Conservation (phyloP, 441 rosid species). For the Aleurites moluccanus region DNA sequence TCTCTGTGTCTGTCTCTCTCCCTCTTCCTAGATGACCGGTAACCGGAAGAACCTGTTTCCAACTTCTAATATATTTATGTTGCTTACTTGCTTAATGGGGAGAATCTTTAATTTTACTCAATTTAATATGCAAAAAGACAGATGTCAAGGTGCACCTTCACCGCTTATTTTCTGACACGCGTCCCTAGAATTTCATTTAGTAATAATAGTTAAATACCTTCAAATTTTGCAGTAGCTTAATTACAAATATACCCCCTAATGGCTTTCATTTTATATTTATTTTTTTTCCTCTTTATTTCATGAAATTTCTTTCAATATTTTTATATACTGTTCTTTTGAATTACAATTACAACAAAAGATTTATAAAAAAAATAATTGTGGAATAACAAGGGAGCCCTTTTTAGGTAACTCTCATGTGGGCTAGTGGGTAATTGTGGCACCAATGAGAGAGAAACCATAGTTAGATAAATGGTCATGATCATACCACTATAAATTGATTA, state of each 20-base stretch:
- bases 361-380: not conserved
- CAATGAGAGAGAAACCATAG: not conserved
- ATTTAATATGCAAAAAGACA: not conserved
- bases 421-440: constrained; percentile 7
- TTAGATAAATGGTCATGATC: constrained; percentile 15
- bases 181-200: not conserved
- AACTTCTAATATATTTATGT: not conserved
- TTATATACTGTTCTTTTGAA: too few relatives aligned
- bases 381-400: not conserved
- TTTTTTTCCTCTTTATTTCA: too few relatives aligned
- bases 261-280: too few relatives aligned
- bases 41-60: constrained; percentile 43
- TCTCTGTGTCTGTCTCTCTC: not conserved
- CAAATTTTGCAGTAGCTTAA: too few relatives aligned
- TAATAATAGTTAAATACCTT: not conserved
- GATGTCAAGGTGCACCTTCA: not conserved
- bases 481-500: not conserved
- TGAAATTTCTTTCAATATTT: too few relatives aligned
- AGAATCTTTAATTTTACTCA: constrained; percentile 16
- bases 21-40: constrained; percentile 28
- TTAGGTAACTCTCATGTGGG: not conserved
- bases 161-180: constrained; percentile 20
- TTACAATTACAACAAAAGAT: too few relatives aligned
- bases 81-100: not conserved
- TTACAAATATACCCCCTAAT: too few relatives aligned